Base-by-base conservation (phyloP, 73 alveolate genomes). In the Paramecium biaurelia region DNA sequence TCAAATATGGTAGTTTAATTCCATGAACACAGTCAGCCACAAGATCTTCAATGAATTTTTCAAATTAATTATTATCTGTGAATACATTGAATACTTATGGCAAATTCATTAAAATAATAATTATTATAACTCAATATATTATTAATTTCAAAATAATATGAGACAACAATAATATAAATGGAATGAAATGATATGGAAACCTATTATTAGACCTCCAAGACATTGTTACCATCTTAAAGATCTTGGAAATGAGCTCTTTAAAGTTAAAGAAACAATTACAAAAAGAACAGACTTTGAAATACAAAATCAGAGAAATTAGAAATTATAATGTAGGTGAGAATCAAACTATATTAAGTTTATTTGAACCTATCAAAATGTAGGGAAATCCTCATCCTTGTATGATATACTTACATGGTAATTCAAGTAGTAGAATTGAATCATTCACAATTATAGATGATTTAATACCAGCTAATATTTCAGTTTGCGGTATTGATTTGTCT, bases 401-500 rank as follows among this genome's bases (percentile, higher is more conserved):
- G 45, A 96, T 96, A 30, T 96, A 96, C 86, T 70, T 96, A 20
- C 99, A 96, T 47, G 98, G 98, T 34, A 95, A 96, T 85, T 92
- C 95, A 2, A 70, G 95, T 10, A 85, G 96, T 35, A 76, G 97
- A 35, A 28, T 85, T 10, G 97, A 93, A 34, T 95, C 96, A 18
- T 32, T 56, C 12, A 93, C 95, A 56, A 92, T 57, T 15, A 49
- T 89, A 23, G 95, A 86, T 37, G 47, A 90, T 93, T 92, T 93
- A 26, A 58, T 95, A 24, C 89, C 97, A 1, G 43, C 35, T 15
- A 93, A 93, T 32, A 93, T 93, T 42, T 72, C 96, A 9, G 92
- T 97, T 45, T 96, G 96, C 74, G 94, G 97, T 70, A 92, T 96
- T 72, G 99, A 97, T 76, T 94, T 97, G 35, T 93, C 96, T 10